Evolutionary conservation across 208 protist species (phyloP).

Genomic region (Naegleria lovaniensis): DNA sequence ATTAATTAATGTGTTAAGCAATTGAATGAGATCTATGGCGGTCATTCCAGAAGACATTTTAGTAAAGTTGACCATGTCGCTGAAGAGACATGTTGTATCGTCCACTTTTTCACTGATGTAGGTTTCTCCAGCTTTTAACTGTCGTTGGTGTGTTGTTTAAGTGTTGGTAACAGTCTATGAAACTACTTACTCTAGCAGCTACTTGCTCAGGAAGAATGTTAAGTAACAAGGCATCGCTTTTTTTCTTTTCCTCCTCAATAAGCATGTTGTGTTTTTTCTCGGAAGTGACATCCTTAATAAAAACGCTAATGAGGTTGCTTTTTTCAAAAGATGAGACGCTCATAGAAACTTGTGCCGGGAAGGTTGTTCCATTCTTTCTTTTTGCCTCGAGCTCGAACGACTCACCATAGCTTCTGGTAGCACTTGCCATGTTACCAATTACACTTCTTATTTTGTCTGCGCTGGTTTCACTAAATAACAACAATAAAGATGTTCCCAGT

Average conservation of each 20-base stretch:
- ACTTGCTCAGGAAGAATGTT: slow-evolving; percentile 32
- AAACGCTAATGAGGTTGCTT: not conserved
- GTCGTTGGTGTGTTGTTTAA: no score
- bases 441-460: not conserved
- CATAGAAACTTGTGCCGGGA: not conserved
- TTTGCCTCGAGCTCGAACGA: not conserved
- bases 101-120: slow-evolving; percentile 23
- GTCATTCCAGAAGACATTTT: slow-evolving; percentile 1
- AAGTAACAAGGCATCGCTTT: slow-evolving; percentile 26
- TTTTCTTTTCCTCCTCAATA: slow-evolving; percentile 20
- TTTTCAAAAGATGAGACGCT: not conserved
- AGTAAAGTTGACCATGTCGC: slow-evolving; percentile 32
- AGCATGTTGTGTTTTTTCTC: not conserved
- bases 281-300: not conserved
- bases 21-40: not conserved
- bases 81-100: slow-evolving; percentile 29
- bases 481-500: not conserved
- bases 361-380: not conserved
- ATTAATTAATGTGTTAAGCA: slow-evolving; percentile 3
- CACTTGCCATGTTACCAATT: not conserved
- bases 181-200: not conserved
- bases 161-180: not conserved
- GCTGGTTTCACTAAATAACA: not conserved
- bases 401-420: not conserved
- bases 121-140: slow-evolving; percentile 27